Evolutionary conservation across 1,139 yeast genomes (phyloP), one percentile per base, ranked within the genome.

Genomic region (Pneumocystis sp.): DNA sequence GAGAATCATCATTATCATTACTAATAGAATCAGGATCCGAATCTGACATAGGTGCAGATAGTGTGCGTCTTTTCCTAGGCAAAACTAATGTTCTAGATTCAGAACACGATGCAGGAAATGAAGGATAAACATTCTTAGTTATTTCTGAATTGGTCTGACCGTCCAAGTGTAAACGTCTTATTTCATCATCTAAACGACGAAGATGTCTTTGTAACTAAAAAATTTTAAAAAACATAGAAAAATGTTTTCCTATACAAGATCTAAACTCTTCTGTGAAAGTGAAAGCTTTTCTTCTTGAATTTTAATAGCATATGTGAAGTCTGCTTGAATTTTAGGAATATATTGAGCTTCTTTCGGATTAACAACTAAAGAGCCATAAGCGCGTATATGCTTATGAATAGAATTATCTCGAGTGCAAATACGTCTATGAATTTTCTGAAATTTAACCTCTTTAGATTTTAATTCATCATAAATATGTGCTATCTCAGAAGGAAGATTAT

Each of bases 401-500:
- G 85, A 89, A 29, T 82, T 79, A 73, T 93, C 98, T 68, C 87
- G 82, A 66, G 84, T 84, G 71, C 83, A 85, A 69, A 85, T 83
- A 71, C 87, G 82, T 73, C 83, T 83, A 68, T 89, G 80, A 5
- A 82, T 80, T 66, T 89, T 96, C 72, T 82, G 82, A 42, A 86
- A 78, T 71, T 83, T 85, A 59, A 78, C 71, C 73, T 93, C 98
- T 68, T 86, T 83, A 65, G 80, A 82, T 65, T 86, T 82, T 64
- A 93, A 80, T 74, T 93, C 97, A 65, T 88, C 89, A 65, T 93
- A 77, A 60, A 89, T 77, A 72, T 87, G 89, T 66, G 85, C 85
- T 63, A 93, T 82, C 75, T 93, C 98, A 12, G 89, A 84, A n/a
- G 97, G 97, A 60, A 93, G 80, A 72, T 91, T 93, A 37, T 93